Percentiles rank a stretch among this genome's conserved stretches.
These are phyloP conservation scores for Trichoderma citrinoviride DNA, from an alignment of 2,329 filamentous ascomycete genomes.

Conservation along the genomic window DNA sequence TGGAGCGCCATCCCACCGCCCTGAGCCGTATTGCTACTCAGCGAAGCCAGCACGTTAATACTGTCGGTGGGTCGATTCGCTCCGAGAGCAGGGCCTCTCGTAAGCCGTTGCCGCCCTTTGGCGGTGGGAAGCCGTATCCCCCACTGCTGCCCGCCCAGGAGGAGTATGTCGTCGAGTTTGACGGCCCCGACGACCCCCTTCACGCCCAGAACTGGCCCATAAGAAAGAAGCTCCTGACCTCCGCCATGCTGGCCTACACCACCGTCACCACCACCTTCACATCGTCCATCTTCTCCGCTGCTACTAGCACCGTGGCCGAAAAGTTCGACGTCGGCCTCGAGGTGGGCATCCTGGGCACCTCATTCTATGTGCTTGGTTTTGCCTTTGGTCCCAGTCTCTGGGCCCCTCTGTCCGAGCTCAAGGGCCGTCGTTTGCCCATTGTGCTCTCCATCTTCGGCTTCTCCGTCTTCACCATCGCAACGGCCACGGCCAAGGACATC, in stretches of 20 bases:
- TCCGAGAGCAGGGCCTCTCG: conserved; percentile 47
- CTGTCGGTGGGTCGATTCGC: conserved; percentile 56
- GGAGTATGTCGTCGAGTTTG: conserved; percentile 81
- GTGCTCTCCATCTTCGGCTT: conserved; percentile 65
- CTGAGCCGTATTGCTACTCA: conserved; percentile 70
- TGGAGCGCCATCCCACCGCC: conserved; percentile 67
- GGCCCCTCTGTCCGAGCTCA: conserved; percentile 70
- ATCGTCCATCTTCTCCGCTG: conserved; percentile 71
- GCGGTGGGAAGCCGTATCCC: conserved; percentile 71
- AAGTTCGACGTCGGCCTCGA: conserved; percentile 61
- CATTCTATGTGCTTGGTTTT: conserved; percentile 69
- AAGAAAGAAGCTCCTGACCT: conserved; percentile 70
- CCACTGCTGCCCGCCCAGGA: conserved; percentile 67
- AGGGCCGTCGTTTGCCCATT: conserved; percentile 62
- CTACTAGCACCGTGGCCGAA: conserved; percentile 54
- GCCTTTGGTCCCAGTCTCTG: conserved; percentile 70
- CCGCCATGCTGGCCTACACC: conserved; percentile 68
- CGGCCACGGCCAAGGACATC: conserved; percentile 64
- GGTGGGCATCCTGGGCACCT: conserved; percentile 63
- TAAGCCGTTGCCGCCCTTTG: conserved; percentile 65
- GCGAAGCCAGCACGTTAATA: conserved; percentile 66
- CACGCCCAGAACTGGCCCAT: conserved; percentile 87
- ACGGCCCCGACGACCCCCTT: conserved; percentile 76
- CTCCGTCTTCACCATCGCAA: conserved; percentile 63
- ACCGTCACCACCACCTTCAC: conserved; percentile 70